Conservation (phyloP, 2,329 filamentous ascomycete species). For the Paecilomyces variotii region DNA sequence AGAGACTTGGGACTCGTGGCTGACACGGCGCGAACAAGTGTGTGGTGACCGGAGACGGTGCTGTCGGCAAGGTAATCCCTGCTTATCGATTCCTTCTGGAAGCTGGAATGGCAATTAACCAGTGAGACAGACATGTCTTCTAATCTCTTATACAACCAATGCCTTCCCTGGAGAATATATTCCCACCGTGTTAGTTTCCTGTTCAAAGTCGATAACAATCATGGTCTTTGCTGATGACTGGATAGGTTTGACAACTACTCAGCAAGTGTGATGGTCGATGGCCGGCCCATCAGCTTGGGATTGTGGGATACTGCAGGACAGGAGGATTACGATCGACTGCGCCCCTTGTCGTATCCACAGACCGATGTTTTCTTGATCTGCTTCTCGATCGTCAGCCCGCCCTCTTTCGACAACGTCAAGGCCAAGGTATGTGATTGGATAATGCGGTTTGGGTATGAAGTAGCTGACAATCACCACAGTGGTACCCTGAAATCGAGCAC, state of each 20-base stretch:
- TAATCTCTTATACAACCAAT: slow-evolving; percentile 99
- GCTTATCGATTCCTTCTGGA: slow-evolving; percentile 2
- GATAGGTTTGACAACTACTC: slow-evolving; percentile 96
- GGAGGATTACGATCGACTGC: slow-evolving; percentile 94
- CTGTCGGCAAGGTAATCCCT: slow-evolving; percentile 68
- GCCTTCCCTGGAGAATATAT: slow-evolving; percentile 99
- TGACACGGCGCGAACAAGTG: slow-evolving; percentile 55
- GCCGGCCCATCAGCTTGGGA: slow-evolving; percentile 92
- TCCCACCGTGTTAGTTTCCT: slow-evolving; percentile 63
- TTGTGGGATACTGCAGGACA: slow-evolving; percentile 98
- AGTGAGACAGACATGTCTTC: slow-evolving; percentile 73
- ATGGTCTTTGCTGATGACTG: slow-evolving; percentile 10
- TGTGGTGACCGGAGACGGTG: slow-evolving; percentile 98
- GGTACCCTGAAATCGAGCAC: slow-evolving; percentile 96
- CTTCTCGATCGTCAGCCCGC: slow-evolving; percentile 95
- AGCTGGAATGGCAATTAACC: slow-evolving; percentile 10
- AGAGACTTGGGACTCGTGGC: slow-evolving; percentile 23
- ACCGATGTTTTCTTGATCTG: slow-evolving; percentile 98
- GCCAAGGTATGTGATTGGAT: slow-evolving; percentile 65
- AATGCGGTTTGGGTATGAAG: not conserved
- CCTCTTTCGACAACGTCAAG: slow-evolving; percentile 98
- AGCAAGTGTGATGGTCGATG: slow-evolving; percentile 97
- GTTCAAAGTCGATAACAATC: slow-evolving; percentile 9
- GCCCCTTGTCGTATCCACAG: slow-evolving; percentile 93
- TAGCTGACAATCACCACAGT: slow-evolving; percentile 47